A percentile compares a stretch with the other conserved stretches of the same genome.
These are phyloP conservation scores for Pseudogymnoascus pannorum DNA, from an alignment of 2,329 filamentous ascomycete species.

Conservation along the genomic window DNA sequence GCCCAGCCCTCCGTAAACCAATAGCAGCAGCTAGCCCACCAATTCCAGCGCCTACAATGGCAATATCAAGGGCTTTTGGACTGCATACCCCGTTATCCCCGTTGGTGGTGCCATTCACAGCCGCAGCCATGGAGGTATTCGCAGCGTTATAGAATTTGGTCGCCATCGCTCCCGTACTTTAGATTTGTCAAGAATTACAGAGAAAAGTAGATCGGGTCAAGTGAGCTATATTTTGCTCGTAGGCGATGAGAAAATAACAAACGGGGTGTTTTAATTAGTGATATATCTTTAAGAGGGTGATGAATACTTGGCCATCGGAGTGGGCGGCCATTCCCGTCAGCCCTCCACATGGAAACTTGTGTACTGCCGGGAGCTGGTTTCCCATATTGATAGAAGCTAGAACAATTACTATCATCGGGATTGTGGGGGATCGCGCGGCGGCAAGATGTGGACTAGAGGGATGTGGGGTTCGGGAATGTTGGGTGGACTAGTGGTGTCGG, in stretches of 20 bases:
- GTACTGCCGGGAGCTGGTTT: not conserved
- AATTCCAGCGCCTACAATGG: constrained; percentile 35
- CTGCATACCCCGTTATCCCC: not conserved
- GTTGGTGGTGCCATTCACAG: constrained; percentile 1
- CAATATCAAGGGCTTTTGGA: not conserved
- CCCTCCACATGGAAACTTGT: not conserved
- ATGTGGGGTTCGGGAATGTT: not conserved
- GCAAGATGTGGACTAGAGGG: not conserved
- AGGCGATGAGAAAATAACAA: not conserved
- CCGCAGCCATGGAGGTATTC: not conserved
- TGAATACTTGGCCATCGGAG: not conserved
- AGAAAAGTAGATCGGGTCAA: not conserved
- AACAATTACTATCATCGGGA: not conserved
- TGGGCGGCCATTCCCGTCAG: not conserved
- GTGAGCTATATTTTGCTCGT: not conserved
- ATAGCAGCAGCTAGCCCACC: constrained; percentile 47
- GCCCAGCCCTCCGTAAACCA: constrained; percentile 24
- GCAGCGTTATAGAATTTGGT: not conserved
- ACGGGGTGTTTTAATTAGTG: not conserved
- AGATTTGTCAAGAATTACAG: not conserved
- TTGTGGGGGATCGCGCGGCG: not conserved
- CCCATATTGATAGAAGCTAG: not conserved
- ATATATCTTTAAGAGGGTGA: not conserved
- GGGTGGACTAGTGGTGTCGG: not conserved
- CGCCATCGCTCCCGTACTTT: not conserved